Evolutionary conservation across 164 flowering plant genomes (phyloP).

Genomic region (Berberis thunbergii): DNA sequence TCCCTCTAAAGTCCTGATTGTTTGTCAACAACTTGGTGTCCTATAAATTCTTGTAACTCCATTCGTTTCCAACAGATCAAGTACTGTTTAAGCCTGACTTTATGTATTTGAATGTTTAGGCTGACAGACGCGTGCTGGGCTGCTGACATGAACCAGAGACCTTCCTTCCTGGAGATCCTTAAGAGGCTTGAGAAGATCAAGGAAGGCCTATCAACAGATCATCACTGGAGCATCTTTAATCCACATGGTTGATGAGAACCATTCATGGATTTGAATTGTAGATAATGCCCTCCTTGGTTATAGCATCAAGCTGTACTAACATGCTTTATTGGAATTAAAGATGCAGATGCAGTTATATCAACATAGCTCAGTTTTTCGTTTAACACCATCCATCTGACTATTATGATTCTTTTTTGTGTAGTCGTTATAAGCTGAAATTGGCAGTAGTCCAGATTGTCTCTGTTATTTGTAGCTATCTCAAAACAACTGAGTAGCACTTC

Average conservation of each 20-base stretch:
- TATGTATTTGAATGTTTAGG: slow-evolving; percentile 25
- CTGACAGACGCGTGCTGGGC: slow-evolving; percentile 80
- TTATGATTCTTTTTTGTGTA: background rate
- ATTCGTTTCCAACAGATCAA: too few relatives aligned
- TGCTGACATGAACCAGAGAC: slow-evolving; percentile 82
- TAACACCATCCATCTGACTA: background rate
- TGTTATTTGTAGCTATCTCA: background rate
- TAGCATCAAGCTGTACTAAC: background rate
- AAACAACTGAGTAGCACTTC: background rate
- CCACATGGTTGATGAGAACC: slow-evolving; percentile 17
- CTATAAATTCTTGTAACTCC: too few relatives aligned
- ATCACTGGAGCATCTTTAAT: slow-evolving; percentile 66
- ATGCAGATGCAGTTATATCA: background rate
- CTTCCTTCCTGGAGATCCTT: slow-evolving; percentile 75
- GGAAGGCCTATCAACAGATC: slow-evolving; percentile 55
- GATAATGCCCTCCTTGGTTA: slow-evolving; percentile 1
- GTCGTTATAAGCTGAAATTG: slow-evolving; percentile 4
- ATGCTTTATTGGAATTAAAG: background rate
- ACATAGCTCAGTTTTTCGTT: background rate
- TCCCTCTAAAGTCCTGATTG: too few relatives aligned
- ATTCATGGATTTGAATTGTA: background rate
- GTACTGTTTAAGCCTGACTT: background rate
- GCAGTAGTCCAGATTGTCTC: background rate
- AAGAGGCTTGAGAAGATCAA: slow-evolving; percentile 83
- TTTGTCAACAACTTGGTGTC: too few relatives aligned